Conservation (phyloP, 371 early-diverging fungal species). For the Massospora cicadina region DNA sequence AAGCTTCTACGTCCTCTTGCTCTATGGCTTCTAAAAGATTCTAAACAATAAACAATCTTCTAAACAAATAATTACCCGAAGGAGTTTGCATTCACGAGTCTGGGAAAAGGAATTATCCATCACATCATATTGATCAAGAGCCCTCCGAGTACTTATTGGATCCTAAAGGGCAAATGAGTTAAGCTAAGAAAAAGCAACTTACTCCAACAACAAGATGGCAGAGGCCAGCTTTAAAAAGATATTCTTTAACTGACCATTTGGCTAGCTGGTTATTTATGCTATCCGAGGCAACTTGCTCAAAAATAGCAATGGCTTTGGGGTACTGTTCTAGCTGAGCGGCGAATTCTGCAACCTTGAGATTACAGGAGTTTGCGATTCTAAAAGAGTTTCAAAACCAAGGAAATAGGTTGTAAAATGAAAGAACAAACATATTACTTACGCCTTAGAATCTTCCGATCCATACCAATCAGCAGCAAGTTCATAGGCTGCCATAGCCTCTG, state of each 20-base stretch:
- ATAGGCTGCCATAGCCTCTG: slow-evolving; percentile 67
- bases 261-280: slow-evolving; percentile 75
- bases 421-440: slow-evolving; percentile 28
- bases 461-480: slow-evolving; percentile 83
- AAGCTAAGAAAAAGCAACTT: slow-evolving; percentile 11
- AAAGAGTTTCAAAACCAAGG: no score
- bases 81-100: slow-evolving; percentile 70
- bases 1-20: slow-evolving; percentile 54
- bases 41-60: slow-evolving; percentile 16
- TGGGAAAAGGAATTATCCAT: slow-evolving; percentile 70
- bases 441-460: slow-evolving; percentile 68
- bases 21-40: slow-evolving; percentile 56
- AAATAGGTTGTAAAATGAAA: not conserved
- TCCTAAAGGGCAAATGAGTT: slow-evolving; percentile 33
- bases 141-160: slow-evolving; percentile 41
- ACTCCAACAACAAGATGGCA: slow-evolving; percentile 61
- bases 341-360: slow-evolving; percentile 77
- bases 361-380: slow-evolving; percentile 73
- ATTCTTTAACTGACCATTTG: slow-evolving; percentile 87
- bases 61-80: slow-evolving; percentile 25
- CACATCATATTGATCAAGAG: slow-evolving; percentile 57
- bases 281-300: slow-evolving; percentile 65
- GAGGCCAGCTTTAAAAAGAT: slow-evolving; percentile 83
- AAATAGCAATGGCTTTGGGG: slow-evolving; percentile 65
- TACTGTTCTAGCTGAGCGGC: slow-evolving; percentile 81